Percentiles rank a stretch among this genome's conserved stretches.
Conservation (phyloP, 768 basidiomycete species). For the Nevesoporus exiguus region DNA sequence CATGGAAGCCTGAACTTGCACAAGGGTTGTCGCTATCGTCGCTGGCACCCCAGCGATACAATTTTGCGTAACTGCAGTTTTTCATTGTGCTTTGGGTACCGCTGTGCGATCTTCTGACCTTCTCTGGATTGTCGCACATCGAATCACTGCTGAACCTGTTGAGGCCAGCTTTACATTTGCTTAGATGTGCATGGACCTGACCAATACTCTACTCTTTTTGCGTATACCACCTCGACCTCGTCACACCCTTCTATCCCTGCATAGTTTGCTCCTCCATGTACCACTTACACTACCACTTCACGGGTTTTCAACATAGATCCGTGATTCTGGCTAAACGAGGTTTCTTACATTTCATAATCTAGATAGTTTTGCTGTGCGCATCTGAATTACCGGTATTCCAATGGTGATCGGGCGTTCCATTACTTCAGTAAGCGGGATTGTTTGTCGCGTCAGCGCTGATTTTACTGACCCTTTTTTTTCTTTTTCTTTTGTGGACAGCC, state of each 20-base stretch:
- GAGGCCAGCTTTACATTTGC: conserved; percentile 17
- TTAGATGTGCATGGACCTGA: conserved; percentile 23
- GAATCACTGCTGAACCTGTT: conserved; percentile 12
- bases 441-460: conserved; percentile 1
- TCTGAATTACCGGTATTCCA: conserved; percentile 14
- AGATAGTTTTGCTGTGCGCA: conserved; percentile 22
- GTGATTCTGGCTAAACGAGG: conserved; percentile 17
- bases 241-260: conserved; percentile 21
- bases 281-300: conserved; percentile 19
- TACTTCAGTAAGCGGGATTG: conserved; percentile 23
- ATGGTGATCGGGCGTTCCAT: conserved; percentile 4
- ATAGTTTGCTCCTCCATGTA: conserved; percentile 33
- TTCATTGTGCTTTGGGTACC: conserved; percentile 5
- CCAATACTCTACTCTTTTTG: conserved; percentile 28
- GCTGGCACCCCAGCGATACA: conserved; percentile 56
- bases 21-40: conserved; percentile 73
- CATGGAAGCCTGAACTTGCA: conserved; percentile 84
- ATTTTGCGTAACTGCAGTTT: conserved; percentile 2
- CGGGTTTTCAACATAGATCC: conserved; percentile 27
- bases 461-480: conserved; percentile 16
- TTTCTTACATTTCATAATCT: conserved; percentile 24
- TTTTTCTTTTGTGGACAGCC: conserved; percentile 8
- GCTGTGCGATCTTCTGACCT: conserved; percentile 12
- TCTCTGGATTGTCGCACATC: conserved; percentile 9
- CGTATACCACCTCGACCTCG: conserved; percentile 29